These are phyloP conservation scores for Pyronema domesticum DNA, from an alignment of 495 filamentous ascomycete genomes.

Conservation along the genomic window DNA sequence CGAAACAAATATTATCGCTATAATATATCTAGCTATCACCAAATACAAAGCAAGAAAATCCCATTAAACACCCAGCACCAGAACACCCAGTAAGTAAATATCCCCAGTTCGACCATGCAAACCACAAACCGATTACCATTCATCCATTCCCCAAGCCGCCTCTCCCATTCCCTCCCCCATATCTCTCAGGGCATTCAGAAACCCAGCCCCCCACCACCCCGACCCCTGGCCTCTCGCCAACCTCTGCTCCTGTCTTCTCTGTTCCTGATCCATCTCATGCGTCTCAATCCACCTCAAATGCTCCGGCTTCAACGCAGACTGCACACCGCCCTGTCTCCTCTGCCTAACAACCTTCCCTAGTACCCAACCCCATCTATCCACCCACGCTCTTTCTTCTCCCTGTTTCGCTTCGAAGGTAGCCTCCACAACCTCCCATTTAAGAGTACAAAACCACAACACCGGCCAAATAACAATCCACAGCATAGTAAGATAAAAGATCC, in stretches of 20 bases:
- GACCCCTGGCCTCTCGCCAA: not conserved
- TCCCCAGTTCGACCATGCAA: not conserved
- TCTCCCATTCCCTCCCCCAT: not conserved
- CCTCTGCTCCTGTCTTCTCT: not conserved
- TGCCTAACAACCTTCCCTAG: constrained; percentile 10
- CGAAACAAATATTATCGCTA: no score
- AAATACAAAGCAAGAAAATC: no score
- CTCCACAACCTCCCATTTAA: constrained; percentile 39
- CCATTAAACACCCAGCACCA: no score
- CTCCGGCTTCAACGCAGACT: constrained; percentile 1
- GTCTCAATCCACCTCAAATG: constrained; percentile 1
- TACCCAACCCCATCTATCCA: constrained; percentile 9
- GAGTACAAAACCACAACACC: constrained; percentile 41
- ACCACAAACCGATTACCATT: not conserved
- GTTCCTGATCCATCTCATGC: not conserved
- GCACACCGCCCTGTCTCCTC: not conserved
- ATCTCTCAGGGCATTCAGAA: not conserved
- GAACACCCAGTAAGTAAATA: no score
- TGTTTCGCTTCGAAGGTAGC: constrained; percentile 29
- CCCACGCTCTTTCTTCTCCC: constrained; percentile 14
- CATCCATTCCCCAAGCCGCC: constrained; percentile 2
- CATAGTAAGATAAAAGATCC: constrained; percentile 42
- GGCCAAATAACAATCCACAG: constrained; percentile 48
- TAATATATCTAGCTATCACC: no score
- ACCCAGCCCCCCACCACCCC: not conserved